A percentile compares a stretch with the other conserved stretches of the same genome.
phyloP scores from a whole-genome alignment of 768 basidiomycete species.

The Collybiopsis luxurians region DNA sequence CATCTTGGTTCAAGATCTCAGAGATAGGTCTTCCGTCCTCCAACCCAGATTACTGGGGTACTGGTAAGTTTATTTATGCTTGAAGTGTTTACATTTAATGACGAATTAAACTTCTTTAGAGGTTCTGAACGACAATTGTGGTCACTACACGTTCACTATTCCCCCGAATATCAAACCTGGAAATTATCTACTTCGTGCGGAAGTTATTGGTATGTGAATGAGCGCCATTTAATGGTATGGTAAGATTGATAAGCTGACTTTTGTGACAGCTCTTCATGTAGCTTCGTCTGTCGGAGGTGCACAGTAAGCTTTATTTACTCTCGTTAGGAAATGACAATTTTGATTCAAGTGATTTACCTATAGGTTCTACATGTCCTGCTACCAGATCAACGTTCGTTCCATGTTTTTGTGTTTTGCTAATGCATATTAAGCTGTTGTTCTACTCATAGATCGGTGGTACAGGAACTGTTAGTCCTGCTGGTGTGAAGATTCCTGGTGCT shows the following conservation, averaged over 20 bases:
- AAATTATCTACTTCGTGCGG: conserved; percentile 44
- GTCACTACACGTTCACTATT: conserved; percentile 50
- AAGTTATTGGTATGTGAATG: conserved; percentile 39
- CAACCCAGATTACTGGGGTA: conserved; percentile 46
- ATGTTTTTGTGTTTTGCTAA: not conserved
- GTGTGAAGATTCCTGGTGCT: conserved; percentile 35
- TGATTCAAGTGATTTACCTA: not conserved
- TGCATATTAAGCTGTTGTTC: not conserved
- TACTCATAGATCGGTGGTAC: conserved; percentile 14
- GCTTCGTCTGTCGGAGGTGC: conserved; percentile 36
- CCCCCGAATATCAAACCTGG: conserved; percentile 39
- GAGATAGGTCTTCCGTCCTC: conserved; percentile 47
- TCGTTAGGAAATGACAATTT: no score
- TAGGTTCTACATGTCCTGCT: conserved; percentile 45
- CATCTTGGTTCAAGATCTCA: conserved; percentile 51
- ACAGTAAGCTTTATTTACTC: conserved; percentile 26
- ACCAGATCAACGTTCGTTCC: conserved; percentile 32
- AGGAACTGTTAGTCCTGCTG: conserved; percentile 31
- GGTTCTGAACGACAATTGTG: conserved; percentile 46
- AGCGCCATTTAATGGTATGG: not conserved
- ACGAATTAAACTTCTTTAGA: conserved; percentile 13
- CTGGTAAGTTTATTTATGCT: conserved; percentile 21
- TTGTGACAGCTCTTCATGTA: conserved; percentile 36
- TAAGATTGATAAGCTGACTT: not conserved
- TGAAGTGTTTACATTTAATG: not conserved